A percentile compares a stretch with the other conserved stretches of the same genome.
phyloP scores from a whole-genome alignment of 352 stramenopile genomes.

The Phytophthora melonis region DNA sequence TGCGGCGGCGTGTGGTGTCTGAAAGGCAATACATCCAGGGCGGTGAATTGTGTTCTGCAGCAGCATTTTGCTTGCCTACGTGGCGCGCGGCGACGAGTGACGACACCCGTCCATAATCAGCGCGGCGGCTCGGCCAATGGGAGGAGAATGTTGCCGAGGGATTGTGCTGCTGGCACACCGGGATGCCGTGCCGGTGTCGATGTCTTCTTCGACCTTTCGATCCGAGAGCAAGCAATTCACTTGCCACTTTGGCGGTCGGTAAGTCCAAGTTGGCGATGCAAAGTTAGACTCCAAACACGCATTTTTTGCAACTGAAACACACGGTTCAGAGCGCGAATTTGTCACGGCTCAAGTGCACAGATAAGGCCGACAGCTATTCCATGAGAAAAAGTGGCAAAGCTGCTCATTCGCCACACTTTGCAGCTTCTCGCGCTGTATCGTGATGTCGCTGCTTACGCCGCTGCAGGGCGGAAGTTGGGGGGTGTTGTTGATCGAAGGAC shows the following conservation, averaged over 20 bases:
- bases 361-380: conserved; percentile 14
- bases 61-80: conserved; percentile 1
- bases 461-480: conserved; percentile 8
- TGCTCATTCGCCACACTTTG: conserved; percentile 9
- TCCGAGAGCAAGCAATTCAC: no score
- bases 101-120: conserved; percentile 30
- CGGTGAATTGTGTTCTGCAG: no score
- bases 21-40: conserved; percentile 15
- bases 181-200: conserved; percentile 8
- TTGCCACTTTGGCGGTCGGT: background rate
- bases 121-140: conserved; percentile 14
- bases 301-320: conserved; percentile 3
- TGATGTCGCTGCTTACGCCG: conserved; percentile 13
- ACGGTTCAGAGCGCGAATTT: conserved; percentile 8
- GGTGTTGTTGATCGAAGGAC: conserved; percentile 17
- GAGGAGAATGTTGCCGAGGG: conserved; percentile 16
- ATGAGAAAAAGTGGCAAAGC: background rate
- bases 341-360: conserved; percentile 13
- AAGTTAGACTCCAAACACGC: background rate
- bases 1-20: no score
- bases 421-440: background rate
- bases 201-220: background rate
- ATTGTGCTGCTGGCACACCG: conserved; percentile 11
- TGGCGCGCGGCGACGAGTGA: conserved; percentile 16
- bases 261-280: background rate